These are phyloP conservation scores for Cladosporium sp. DNA, from an alignment of 2,329 filamentous ascomycete species.

Conservation along the genomic window DNA sequence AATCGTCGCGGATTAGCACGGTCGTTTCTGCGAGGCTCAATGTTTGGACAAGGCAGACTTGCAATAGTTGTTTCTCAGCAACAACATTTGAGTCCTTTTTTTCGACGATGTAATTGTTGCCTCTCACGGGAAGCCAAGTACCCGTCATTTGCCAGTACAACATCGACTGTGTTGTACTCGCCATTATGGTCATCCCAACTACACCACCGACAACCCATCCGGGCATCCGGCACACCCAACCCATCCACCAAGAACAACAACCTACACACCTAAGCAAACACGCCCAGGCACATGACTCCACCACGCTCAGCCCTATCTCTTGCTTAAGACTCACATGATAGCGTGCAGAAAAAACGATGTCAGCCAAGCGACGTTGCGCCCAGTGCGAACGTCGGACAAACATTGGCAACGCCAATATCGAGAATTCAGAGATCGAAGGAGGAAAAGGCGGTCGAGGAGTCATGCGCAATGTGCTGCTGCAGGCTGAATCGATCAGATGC, in stretches of 20 bases:
- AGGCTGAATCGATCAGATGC: not conserved
- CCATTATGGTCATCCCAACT: not conserved
- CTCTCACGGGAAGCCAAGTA: not conserved
- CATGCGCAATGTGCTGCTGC: not conserved
- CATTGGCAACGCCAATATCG: conserved; percentile 5
- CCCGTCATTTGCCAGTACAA: not conserved
- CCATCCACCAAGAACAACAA: not conserved
- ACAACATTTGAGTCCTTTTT: not conserved
- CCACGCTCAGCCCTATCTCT: conserved; percentile 1
- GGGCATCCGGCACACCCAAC: not conserved
- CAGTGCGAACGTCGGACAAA: not conserved
- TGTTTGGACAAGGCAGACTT: too few species aligned
- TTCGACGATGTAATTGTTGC: not conserved
- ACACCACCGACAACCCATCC: not conserved
- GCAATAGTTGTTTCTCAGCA: too few species aligned
- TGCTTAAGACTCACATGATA: conserved; percentile 9
- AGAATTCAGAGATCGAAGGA: not conserved
- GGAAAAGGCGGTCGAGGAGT: not conserved
- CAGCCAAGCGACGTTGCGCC: not conserved
- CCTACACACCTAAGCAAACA: not conserved
- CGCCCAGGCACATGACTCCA: not conserved
- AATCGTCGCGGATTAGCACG: too few species aligned
- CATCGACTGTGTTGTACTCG: too few species aligned
- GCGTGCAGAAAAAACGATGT: not conserved
- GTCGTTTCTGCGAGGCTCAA: too few species aligned